Conservation (phyloP, 495 filamentous ascomycete genomes). For the Aspergillus conjunctus region DNA sequence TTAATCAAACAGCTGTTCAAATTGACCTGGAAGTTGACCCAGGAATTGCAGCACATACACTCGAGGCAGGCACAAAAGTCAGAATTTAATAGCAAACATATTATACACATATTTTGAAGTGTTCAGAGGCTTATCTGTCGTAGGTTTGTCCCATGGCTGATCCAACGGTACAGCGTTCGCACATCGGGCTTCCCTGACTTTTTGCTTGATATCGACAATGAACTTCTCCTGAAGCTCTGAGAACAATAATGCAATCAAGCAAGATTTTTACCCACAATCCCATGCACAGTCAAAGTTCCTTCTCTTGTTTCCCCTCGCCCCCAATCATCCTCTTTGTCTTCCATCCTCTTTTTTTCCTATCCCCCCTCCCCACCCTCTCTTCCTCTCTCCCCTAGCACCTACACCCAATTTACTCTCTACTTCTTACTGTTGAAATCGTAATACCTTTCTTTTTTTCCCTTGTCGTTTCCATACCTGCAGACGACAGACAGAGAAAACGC, state of each 20-base stretch:
- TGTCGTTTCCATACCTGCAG: background rate
- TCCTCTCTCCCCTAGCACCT: constrained; percentile 1
- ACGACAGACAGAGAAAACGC: background rate
- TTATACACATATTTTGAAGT: background rate
- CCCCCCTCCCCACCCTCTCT: background rate
- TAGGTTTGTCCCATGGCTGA: background rate
- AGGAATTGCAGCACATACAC: constrained; percentile 17
- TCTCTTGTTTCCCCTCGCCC: constrained; percentile 5
- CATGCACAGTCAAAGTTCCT: constrained; percentile 4
- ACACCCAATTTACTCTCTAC: background rate
- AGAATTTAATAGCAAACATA: constrained; percentile 12
- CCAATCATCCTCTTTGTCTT: too few species aligned
- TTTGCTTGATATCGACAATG: background rate
- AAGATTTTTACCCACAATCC: background rate
- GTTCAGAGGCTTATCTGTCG: background rate
- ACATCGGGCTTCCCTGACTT: background rate
- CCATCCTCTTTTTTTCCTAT: background rate
- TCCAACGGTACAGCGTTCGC: background rate
- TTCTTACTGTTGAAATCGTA: background rate
- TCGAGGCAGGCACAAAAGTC: constrained; percentile 17
- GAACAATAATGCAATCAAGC: background rate
- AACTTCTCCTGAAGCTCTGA: background rate
- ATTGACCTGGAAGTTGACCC: constrained; percentile 9
- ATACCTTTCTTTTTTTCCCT: background rate
- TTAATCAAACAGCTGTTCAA: background rate